These are phyloP conservation scores for Brettanomyces anomalus DNA, from an alignment of 805 yeast genomes.

Conservation along the genomic window DNA sequence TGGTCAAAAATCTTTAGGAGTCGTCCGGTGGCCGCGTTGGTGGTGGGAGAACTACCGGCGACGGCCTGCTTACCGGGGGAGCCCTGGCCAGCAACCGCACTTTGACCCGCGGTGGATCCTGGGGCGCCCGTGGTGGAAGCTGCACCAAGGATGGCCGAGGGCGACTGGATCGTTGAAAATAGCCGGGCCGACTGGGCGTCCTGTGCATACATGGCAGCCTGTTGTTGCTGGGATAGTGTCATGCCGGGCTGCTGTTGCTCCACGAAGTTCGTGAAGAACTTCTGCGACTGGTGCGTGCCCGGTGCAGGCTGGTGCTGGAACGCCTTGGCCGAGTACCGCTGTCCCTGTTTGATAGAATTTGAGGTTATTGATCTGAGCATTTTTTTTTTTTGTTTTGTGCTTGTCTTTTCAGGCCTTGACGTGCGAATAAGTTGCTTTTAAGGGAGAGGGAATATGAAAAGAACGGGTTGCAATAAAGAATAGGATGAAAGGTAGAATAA, in stretches of 20 bases:
- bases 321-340: conserved; percentile 25
- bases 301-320: conserved; percentile 20
- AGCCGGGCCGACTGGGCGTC: background rate
- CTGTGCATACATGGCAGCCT: background rate
- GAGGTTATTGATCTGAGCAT: conserved; percentile 26
- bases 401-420: background rate
- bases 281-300: conserved; percentile 14
- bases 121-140: background rate
- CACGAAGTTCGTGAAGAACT: conserved; percentile 15
- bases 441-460: no score
- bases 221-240: conserved; percentile 7
- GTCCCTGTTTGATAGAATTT: conserved; percentile 24
- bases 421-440: background rate
- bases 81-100: background rate
- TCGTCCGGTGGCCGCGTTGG: conserved; percentile 30
- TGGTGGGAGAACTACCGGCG: background rate
- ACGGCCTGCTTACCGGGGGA: background rate
- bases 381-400: background rate
- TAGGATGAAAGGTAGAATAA: no score
- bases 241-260: conserved; percentile 8
- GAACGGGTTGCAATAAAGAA: no score
- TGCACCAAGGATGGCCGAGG: background rate
- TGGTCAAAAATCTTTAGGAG: conserved; percentile 41
- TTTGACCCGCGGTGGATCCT: background rate
- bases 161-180: conserved; percentile 2